These are phyloP conservation scores for Cyanidiococcus yangmingshanensis DNA, from an alignment of 23 red algal genomes.

Conservation along the genomic window DNA sequence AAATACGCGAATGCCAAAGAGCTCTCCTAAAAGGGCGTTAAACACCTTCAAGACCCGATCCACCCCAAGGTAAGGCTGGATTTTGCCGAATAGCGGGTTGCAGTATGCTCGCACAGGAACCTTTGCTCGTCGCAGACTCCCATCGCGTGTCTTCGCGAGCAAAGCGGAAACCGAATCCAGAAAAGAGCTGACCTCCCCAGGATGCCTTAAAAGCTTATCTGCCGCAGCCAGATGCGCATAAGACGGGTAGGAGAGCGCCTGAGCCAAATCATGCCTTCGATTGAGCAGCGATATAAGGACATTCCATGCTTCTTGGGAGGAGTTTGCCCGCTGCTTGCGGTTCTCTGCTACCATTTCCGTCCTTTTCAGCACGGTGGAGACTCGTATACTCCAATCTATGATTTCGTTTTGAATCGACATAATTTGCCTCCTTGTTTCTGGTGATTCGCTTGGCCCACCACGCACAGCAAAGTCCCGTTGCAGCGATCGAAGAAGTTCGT, in stretches of 20 bases:
- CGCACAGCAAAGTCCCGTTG: slow-evolving; percentile 61
- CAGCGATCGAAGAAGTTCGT: slow-evolving; percentile 63
- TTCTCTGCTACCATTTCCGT: neutral
- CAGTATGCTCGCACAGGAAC: neutral
- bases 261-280: neutral
- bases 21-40: slow-evolving; percentile 25
- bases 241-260: slow-evolving; percentile 9
- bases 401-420: slow-evolving; percentile 6
- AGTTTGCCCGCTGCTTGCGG: neutral
- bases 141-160: neutral
- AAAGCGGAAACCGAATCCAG: neutral
- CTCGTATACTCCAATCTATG: slow-evolving; percentile 13
- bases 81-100: neutral
- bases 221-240: slow-evolving; percentile 13
- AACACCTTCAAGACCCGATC: slow-evolving; percentile 39
- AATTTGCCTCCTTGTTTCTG: slow-evolving; percentile 30
- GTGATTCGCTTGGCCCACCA: slow-evolving; percentile 46
- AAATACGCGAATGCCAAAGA: slow-evolving; percentile 48
- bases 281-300: neutral
- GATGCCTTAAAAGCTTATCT: slow-evolving; percentile 3
- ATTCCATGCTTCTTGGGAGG: neutral
- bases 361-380: slow-evolving; percentile 6
- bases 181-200: neutral
- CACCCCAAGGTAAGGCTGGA: slow-evolving; percentile 44
- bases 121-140: neutral